Conservation (phyloP, 331 rosid genomes). For the Erythrophleum ivorense region DNA sequence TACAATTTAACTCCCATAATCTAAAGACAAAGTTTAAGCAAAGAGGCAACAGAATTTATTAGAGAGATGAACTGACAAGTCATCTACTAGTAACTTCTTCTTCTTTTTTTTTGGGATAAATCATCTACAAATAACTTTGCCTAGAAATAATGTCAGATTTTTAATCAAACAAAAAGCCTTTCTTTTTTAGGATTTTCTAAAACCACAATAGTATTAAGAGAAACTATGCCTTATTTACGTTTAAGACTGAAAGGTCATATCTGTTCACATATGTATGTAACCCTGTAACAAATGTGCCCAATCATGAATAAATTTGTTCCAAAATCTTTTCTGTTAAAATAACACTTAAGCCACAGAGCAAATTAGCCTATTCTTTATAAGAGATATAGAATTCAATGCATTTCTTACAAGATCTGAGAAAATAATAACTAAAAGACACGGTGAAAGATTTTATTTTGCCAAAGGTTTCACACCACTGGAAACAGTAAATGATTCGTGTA, state of each 20-base stretch:
- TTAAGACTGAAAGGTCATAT: background rate
- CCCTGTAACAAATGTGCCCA: no score
- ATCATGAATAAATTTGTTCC: background rate
- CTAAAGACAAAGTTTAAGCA: background rate
- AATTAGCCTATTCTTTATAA: background rate
- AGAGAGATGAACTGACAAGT: background rate
- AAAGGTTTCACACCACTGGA: background rate
- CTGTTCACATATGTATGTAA: background rate
- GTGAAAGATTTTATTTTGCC: constrained; percentile 3
- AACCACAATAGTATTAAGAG: background rate
- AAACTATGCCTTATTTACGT: background rate
- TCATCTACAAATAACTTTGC: background rate
- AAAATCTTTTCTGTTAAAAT: background rate
- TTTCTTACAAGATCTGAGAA: constrained; percentile 83
- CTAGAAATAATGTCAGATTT: no score
- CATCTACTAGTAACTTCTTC: background rate
- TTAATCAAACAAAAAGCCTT: background rate
- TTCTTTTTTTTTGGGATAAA: background rate
- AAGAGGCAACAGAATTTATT: background rate
- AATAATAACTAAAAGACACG: background rate
- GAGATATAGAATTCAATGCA: constrained; percentile 49
- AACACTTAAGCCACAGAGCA: background rate
- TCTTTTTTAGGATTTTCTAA: background rate
- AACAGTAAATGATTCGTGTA: background rate
- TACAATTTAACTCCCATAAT: background rate